A percentile compares a stretch with the other conserved stretches of the same genome.
Conservation (phyloP, 768 basidiomycete species). For the Rhodotorula kratochvilovae region DNA sequence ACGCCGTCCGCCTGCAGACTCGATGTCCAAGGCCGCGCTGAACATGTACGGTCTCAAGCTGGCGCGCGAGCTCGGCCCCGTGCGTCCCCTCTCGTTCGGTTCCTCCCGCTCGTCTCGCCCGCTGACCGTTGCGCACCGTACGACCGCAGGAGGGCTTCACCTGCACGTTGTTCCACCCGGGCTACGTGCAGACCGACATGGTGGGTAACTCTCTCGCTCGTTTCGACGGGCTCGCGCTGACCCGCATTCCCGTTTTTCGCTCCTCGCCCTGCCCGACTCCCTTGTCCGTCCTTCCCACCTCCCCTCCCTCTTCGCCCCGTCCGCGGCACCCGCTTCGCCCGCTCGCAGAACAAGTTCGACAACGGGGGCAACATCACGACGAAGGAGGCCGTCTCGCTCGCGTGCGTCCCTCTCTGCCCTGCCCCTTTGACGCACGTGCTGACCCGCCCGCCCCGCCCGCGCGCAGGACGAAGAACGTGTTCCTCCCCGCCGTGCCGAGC, state of each 20-base stretch:
- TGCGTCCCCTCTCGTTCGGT: no score
- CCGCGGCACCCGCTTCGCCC: not conserved
- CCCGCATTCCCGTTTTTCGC: no score
- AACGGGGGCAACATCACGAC: constrained; percentile 21
- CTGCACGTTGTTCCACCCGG: constrained; percentile 10
- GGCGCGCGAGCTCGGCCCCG: constrained; percentile 9
- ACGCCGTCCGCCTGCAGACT: not conserved
- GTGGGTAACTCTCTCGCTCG: no score
- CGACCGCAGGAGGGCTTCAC: constrained; percentile 32
- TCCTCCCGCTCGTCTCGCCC: no score
- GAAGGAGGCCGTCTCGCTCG: constrained; percentile 7
- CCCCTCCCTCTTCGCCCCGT: not conserved
- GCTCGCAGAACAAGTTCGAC: constrained; percentile 16
- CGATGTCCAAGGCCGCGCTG: constrained; percentile 30
- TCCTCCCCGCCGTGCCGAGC: constrained; percentile 10
- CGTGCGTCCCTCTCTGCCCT: constrained; percentile 7
- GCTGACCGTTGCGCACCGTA: no score
- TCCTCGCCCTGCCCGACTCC: no score
- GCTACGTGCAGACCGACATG: constrained; percentile 8
- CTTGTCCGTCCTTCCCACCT: no score
- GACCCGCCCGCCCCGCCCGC: not conserved
- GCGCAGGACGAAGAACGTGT: constrained; percentile 22
- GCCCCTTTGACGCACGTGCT: no score
- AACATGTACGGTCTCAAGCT: constrained; percentile 36
- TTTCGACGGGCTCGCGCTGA: no score